Conservation (phyloP, 768 basidiomycete species). For the Hortiboletus campestris region DNA sequence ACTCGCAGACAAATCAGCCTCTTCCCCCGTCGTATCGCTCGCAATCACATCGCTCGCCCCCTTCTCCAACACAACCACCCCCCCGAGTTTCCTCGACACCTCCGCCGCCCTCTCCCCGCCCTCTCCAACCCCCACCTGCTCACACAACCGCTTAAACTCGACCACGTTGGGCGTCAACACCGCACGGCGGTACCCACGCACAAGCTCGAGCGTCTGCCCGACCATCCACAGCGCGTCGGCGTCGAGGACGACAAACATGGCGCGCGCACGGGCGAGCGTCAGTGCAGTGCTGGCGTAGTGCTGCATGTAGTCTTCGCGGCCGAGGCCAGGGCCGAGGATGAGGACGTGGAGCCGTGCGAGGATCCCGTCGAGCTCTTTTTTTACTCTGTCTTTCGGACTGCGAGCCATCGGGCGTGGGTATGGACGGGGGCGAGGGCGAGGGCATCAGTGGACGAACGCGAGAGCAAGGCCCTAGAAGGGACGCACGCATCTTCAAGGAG, state of each 20-base stretch:
- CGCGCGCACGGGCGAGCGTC: constrained; percentile 62
- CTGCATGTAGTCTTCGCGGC: constrained; percentile 90
- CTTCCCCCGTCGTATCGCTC: constrained; percentile 62
- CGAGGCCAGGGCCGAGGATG: constrained; percentile 91
- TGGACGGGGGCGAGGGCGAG: too few species aligned
- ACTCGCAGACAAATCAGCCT: constrained; percentile 44
- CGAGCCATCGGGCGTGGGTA: not conserved
- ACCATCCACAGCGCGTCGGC: constrained; percentile 90
- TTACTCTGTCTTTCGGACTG: constrained; percentile 51
- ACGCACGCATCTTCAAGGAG: constrained; percentile 66
- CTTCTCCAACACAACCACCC: constrained; percentile 89
- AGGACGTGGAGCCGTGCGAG: constrained; percentile 88
- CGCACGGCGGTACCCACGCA: constrained; percentile 82
- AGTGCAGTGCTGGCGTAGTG: constrained; percentile 74
- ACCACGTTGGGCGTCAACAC: constrained; percentile 94
- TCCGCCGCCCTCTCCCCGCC: constrained; percentile 60
- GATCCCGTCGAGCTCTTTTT: constrained; percentile 58
- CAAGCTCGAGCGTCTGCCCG: constrained; percentile 66
- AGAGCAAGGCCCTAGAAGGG: not conserved
- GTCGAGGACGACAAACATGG: constrained; percentile 91
- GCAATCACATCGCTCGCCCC: constrained; percentile 82
- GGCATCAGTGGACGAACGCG: not conserved
- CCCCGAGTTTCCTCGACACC: constrained; percentile 75
- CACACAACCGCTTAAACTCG: constrained; percentile 84
- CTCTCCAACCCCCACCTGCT: constrained; percentile 60